Base-by-base conservation (phyloP, 306 rosid genomes). In the Rosa chinensis region DNA sequence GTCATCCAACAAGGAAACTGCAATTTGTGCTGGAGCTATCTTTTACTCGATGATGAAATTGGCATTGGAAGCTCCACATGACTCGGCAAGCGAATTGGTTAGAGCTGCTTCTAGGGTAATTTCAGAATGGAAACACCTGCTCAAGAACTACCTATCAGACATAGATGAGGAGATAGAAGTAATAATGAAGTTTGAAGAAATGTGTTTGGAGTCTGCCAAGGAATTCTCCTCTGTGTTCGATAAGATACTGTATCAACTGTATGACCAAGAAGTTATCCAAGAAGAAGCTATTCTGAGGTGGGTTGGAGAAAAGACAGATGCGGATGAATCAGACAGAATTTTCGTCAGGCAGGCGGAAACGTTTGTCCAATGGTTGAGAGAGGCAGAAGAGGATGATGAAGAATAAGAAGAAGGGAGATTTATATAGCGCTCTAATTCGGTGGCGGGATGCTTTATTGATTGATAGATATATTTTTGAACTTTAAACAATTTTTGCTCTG, bases 81-180 rank as follows among this genome's bases (percentile, higher is more conserved):
- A 72, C 83, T 86, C 98, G 75, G 85, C 94, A 28, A 80, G 99
- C 40, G 84, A 85, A 73, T 86, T 95, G 85, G 80, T 80, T 48
- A 78, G 85, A 78, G 90, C 81, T 67, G 87, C 88, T 53, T 68
- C 81, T 52, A 83, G 4, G 23, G 64, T 88, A 72, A 75, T 95
- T 74, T 66, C 87, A 43, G 87, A 87, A 80, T 95, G 98, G 99
- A 84, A 89, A 81, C 86, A 84, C 72, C 81, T 82, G 78, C 88
- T 95, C 80, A 88, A 76, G 85, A 82, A 86, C 79, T 95, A 93
- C 87, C 91, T 95, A 45, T 23, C 83, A 61, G 93, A 87, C 79
- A 56, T 90, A 68, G 99, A 95, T 74, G 99, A 91, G 78, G 96
- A 93, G 96, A 96, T 96, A 48, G 99, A 96, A 83, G 93, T 96